Conservation (phyloP, 2,329 filamentous ascomycete species). For the Grosmannia clavigera region DNA sequence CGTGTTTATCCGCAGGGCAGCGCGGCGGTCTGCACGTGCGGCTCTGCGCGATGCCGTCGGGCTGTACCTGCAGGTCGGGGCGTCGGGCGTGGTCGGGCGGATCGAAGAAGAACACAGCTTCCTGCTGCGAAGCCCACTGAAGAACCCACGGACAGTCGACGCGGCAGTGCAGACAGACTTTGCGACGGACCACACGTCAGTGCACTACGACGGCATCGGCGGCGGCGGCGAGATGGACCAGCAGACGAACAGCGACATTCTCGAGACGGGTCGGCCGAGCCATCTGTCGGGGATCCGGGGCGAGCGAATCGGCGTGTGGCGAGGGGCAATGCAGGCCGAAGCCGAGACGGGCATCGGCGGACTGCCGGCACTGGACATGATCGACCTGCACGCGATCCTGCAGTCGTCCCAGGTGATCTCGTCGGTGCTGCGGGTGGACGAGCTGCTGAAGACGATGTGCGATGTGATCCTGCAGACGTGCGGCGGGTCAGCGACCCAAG, state of each 20-base stretch:
- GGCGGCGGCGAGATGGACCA: slow-evolving; percentile 28
- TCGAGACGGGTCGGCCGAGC: slow-evolving; percentile 21
- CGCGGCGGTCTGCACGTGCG: slow-evolving; percentile 55
- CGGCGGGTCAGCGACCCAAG: slow-evolving; percentile 55
- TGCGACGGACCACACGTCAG: slow-evolving; percentile 40
- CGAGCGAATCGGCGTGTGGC: slow-evolving; percentile 51
- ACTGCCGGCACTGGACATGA: slow-evolving; percentile 67
- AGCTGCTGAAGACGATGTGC: slow-evolving; percentile 68
- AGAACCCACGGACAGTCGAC: slow-evolving; percentile 47
- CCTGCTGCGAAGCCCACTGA: slow-evolving; percentile 49
- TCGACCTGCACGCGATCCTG: slow-evolving; percentile 67
- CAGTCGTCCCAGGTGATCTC: slow-evolving; percentile 71
- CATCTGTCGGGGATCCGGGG: slow-evolving; percentile 38
- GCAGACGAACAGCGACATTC: slow-evolving; percentile 17
- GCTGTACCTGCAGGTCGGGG: slow-evolving; percentile 57
- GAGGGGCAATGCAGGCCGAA: slow-evolving; percentile 46
- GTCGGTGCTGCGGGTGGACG: slow-evolving; percentile 63
- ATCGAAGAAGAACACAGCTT: slow-evolving; percentile 57
- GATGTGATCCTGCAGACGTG: slow-evolving; percentile 71
- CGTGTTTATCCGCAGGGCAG: slow-evolving; percentile 52
- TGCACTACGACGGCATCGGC: slow-evolving; percentile 35
- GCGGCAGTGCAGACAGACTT: slow-evolving; percentile 57
- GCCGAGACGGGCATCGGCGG: slow-evolving; percentile 35
- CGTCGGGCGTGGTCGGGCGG: slow-evolving; percentile 53
- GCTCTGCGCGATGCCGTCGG: slow-evolving; percentile 55